A percentile compares a stretch with the other conserved stretches of the same genome.
phyloP scores from a whole-genome alignment of 169 alveolate species.

The Babesia ovata region DNA sequence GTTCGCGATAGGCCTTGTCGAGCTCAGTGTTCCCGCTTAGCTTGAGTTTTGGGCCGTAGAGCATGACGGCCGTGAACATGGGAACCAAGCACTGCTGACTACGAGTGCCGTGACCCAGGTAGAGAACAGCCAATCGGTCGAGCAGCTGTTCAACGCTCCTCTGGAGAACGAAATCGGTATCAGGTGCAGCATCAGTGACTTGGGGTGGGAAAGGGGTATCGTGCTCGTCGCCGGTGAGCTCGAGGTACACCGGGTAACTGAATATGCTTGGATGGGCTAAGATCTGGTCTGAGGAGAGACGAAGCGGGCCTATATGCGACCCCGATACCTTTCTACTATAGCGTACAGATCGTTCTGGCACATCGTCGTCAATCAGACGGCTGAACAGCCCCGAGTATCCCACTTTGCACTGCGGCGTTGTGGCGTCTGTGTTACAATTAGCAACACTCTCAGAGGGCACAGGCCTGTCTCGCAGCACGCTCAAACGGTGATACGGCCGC shows the following conservation, averaged over 20 bases:
- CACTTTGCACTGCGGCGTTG: neutral
- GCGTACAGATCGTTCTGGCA: neutral
- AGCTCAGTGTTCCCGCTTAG: neutral
- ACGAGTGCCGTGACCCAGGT: conserved; percentile 9
- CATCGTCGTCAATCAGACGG: conserved; percentile 1
- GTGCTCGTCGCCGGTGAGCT: conserved; percentile 8
- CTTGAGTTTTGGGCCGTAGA: conserved; percentile 56
- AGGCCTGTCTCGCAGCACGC: neutral
- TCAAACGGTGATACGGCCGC: conserved; percentile 31
- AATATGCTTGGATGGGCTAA: conserved; percentile 25
- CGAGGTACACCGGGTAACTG: conserved; percentile 38
- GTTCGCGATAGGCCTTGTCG: conserved; percentile 1
- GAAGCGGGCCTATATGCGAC: conserved; percentile 52
- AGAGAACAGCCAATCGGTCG: conserved; percentile 17
- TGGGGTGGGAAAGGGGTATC: neutral
- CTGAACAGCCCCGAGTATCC: conserved; percentile 2
- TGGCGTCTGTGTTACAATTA: neutral
- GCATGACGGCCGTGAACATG: conserved; percentile 51
- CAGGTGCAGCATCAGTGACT: neutral
- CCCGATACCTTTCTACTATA: neutral
- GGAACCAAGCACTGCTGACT: conserved; percentile 33
- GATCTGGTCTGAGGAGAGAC: conserved; percentile 23
- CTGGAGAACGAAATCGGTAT: conserved; percentile 1
- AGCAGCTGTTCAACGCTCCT: conserved; percentile 31
- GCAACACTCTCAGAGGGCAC: neutral